Percentiles rank a stretch among this genome's conserved stretches.
These are phyloP conservation scores for Populus davidiana DNA, from an alignment of 345 rosid genomes.

Conservation along the genomic window DNA sequence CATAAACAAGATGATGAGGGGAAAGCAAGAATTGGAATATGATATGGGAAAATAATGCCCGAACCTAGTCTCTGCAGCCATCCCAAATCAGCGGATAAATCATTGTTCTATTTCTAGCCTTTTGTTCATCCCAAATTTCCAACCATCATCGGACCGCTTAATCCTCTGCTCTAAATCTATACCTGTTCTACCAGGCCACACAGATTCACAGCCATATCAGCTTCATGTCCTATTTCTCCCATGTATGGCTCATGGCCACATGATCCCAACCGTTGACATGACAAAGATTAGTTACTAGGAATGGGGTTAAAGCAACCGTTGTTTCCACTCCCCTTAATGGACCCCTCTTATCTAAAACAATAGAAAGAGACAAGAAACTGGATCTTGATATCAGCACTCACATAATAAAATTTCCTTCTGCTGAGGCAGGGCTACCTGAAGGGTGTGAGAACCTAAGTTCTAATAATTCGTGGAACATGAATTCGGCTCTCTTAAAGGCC, in stretches of 20 bases:
- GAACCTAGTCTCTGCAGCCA: not conserved
- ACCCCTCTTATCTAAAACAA: not conserved
- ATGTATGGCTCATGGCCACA: conserved; percentile 7
- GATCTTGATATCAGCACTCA: not conserved
- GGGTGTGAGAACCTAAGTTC: not conserved
- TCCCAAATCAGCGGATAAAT: not conserved
- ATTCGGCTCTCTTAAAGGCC: not conserved
- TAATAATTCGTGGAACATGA: not conserved
- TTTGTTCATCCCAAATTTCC: too few relatives aligned
- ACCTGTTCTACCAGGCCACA: not conserved
- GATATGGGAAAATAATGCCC: not conserved
- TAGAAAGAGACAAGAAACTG: not conserved
- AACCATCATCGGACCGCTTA: too few relatives aligned
- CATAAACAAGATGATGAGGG: not conserved
- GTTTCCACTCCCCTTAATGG: conserved; percentile 7
- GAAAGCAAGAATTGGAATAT: not conserved
- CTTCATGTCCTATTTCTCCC: conserved; percentile 12
- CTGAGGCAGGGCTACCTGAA: not conserved
- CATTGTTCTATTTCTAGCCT: not conserved
- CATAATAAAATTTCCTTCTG: not conserved
- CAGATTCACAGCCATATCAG: not conserved
- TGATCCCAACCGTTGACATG: conserved; percentile 11
- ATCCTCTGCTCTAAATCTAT: too few relatives aligned
- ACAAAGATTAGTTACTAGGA: not conserved
- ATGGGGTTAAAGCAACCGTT: conserved; percentile 4